These are phyloP conservation scores for Populus hybrid DNA, from an alignment of 441 rosid genomes.

Conservation along the genomic window DNA sequence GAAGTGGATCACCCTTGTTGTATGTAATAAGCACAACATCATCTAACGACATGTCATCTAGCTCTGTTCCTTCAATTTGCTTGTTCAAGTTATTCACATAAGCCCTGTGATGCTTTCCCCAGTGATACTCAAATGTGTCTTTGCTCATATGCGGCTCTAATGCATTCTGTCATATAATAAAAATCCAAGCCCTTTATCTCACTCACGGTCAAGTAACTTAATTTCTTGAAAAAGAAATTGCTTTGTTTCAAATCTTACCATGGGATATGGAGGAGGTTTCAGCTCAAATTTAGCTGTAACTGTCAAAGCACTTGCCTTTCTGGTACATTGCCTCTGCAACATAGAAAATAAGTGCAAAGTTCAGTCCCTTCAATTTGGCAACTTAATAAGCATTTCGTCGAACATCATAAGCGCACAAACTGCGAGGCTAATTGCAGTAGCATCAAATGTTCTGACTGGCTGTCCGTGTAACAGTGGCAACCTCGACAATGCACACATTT, in stretches of 20 bases:
- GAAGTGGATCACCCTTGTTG: constrained; percentile 77
- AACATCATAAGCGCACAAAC: constrained; percentile 22
- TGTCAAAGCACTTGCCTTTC: constrained; percentile 30
- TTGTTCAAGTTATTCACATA: constrained; percentile 85
- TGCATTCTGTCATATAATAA: constrained; percentile 45
- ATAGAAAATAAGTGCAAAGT: constrained; percentile 1
- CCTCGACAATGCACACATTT: neutral
- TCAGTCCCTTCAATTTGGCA: neutral
- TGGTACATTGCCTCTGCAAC: constrained; percentile 31
- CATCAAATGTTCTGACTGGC: neutral
- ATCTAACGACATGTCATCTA: constrained; percentile 58
- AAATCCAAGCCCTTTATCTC: neutral
- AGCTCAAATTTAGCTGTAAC: constrained; percentile 60
- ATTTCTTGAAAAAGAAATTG: neutral
- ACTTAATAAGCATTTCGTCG: constrained; percentile 31
- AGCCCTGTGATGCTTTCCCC: constrained; percentile 91
- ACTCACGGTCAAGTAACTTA: neutral
- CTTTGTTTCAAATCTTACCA: constrained; percentile 39
- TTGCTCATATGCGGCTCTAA: constrained; percentile 86
- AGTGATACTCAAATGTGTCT: constrained; percentile 73
- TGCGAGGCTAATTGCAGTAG: neutral
- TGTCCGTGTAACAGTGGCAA: neutral
- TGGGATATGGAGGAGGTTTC: constrained; percentile 80
- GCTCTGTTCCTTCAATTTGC: constrained; percentile 71
- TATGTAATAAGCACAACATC: constrained; percentile 55